phyloP scores from a whole-genome alignment of 352 stramenopile species.

The Globisporangium uncinulatum region DNA sequence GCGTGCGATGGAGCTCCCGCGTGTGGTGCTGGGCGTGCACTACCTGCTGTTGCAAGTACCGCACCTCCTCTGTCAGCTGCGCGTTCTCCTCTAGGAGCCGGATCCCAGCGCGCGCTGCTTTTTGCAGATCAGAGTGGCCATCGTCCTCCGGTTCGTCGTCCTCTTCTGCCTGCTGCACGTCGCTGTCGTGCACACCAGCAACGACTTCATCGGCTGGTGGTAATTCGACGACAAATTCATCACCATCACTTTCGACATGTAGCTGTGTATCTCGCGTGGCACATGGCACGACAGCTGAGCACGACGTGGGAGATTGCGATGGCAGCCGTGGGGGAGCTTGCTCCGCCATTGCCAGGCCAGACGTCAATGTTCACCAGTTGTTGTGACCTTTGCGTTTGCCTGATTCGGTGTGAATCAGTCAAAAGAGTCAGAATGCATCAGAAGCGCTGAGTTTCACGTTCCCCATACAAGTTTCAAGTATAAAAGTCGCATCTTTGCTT shows the following conservation, averaged over 20 bases:
- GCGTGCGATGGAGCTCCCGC: constrained; percentile 22
- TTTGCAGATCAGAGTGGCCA: constrained; percentile 39
- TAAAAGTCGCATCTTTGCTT: background rate
- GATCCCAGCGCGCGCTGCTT: constrained; percentile 59
- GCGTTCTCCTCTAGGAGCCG: constrained; percentile 65
- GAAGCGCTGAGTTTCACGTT: background rate
- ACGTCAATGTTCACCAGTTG: background rate
- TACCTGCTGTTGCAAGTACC: constrained; percentile 38
- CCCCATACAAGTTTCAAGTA: background rate
- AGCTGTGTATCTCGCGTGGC: no score
- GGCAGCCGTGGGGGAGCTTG: no score
- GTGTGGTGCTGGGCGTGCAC: constrained; percentile 30
- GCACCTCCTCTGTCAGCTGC: constrained; percentile 54
- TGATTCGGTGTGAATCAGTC: no score
- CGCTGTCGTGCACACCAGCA: background rate
- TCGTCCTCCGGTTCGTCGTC: constrained; percentile 23
- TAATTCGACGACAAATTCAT: no score
- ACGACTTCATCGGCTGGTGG: background rate
- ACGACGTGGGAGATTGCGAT: no score
- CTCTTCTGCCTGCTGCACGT: constrained; percentile 10
- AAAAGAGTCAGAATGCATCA: no score
- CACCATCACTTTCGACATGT: no score
- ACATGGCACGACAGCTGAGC: no score
- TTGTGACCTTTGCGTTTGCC: background rate
- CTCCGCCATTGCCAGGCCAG: no score